Base-by-base conservation (phyloP, 257 asterid genomes). In the Galeopsis tetrahit region DNA sequence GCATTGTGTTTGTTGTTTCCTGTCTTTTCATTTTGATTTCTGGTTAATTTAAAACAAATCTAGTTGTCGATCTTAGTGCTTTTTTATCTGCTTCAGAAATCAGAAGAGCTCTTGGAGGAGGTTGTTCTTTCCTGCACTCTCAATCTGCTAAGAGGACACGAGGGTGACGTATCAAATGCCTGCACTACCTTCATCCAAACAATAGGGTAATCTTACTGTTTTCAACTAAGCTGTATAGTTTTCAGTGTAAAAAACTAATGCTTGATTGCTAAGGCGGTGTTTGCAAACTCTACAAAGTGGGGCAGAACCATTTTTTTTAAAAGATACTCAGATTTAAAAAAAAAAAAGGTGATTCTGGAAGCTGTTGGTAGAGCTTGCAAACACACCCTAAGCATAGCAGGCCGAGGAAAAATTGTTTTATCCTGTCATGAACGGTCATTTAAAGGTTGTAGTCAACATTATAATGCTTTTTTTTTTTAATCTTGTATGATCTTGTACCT, bases 71-170 rank as follows among this genome's bases (percentile, higher is more conserved):
- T 69, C 65, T 56, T 42, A 15, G 28, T 82, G 60, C 68, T 81
- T n/a, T 48, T 80, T 78, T 52, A 57, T 71, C 48, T 85, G 75
- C 77, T 79, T 69, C 91, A 94, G 99, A 87, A 80, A 87, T 75
- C 98, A 6, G 99, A 90, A 82, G 99, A 95, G 84, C 70, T 95
- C 61, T 82, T 95, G 76, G 99, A 89, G 85, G 99, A 91, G 84
- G 97, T 90, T 75, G 77, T 95, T 69, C 97, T 95, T 65, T 88
- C 96, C 59, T 77, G 93, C 79, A 95, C 99, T 72, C 93, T 95
- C 64, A 95, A 92, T 82, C 86, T 73, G 72, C 84, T 95, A 49
- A 82, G 93, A 76, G 89, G 84, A 53, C 78, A 60, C 28, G 86
- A 80, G 55, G 81, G 75, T 46, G 82, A 69, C 48, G 81, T 72